Evolutionary conservation across 352 stramenopile species (phyloP).

Genomic region (Phytophthora pluvialis): DNA sequence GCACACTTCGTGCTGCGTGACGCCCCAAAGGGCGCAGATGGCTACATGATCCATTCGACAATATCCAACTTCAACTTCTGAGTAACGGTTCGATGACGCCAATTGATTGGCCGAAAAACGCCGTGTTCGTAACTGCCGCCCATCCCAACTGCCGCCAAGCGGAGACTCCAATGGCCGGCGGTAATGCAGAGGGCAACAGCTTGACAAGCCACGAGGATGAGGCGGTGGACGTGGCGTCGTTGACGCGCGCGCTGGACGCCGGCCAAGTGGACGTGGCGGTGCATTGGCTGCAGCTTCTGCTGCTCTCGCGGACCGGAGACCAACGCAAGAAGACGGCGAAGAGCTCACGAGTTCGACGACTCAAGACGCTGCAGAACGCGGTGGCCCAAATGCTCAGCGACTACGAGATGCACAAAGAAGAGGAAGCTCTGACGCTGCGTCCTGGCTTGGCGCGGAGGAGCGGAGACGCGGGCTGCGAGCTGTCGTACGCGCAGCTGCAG

Average conservation of each 20-base stretch:
- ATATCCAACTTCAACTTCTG: no score
- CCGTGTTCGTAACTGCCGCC: conserved; percentile 23
- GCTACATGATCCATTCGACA: neutral
- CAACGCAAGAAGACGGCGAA: neutral
- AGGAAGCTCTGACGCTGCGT: conserved; percentile 14
- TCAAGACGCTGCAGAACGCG: conserved; percentile 24
- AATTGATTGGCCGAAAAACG: conserved; percentile 19
- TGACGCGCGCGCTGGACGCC: conserved; percentile 37
- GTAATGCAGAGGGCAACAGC: neutral
- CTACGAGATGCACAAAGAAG: conserved; percentile 1
- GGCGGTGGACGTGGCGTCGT: conserved; percentile 3
- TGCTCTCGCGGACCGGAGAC: conserved; percentile 24
- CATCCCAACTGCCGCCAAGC: neutral
- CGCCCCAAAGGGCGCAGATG: neutral
- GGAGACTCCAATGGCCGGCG: conserved; percentile 45
- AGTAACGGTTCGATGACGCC: no score
- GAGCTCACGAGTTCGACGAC: conserved; percentile 9
- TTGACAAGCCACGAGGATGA: neutral
- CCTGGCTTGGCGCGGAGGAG: conserved; percentile 19
- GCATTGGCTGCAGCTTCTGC: conserved; percentile 46
- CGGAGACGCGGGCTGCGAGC: conserved; percentile 9
- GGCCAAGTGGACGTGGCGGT: conserved; percentile 47
- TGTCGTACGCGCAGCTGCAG: conserved; percentile 65
- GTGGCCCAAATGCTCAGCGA: conserved; percentile 26
- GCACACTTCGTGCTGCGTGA: no score